Evolutionary conservation across 2,329 filamentous ascomycete genomes (phyloP), one percentile per base, ranked within the genome.

Genomic region (Fusarium sp.): DNA sequence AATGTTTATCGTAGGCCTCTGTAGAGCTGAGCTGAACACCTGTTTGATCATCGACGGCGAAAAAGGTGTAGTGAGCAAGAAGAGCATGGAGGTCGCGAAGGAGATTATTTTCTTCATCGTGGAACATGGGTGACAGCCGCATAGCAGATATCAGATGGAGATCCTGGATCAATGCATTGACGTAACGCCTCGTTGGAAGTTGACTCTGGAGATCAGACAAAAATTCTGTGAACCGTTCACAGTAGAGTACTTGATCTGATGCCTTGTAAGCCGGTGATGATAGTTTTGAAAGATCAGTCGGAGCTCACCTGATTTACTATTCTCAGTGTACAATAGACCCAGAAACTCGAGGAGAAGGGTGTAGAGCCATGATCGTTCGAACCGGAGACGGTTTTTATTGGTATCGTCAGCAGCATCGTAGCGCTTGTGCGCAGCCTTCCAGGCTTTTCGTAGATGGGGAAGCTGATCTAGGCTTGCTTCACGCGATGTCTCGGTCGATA

Each of bases 291-390:
- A 18, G 4, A 12, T 9, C 18, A 27, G 34, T 37, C 31, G 31
- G n/a, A 37, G 15, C 81, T 66, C 75, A 86, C 85, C 84, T 77
- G 81, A 70, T 65, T 85, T 86, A 51, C 79, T 79, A 50, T 82
- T 83, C 16, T 83, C 82, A 27, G 85, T 83, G 77, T 97, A 93
- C 10, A 98, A 82, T 57, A 91, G 85, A 65, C 90, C 87, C 31
- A 97, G 78, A 74, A 98, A 98, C 76, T 97, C 92, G 34, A 98
- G 81, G 1, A 96, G 84, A 72, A 98, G 86, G 4, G 93, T 92
- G 77, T 94, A 97, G 11, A 99, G 86, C 97, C 96, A 99, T 46
- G 93, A 93, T 59, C 97, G 89, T 81, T 99, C 96, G 73, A 99
- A 98, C 27, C 93, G 91, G 71, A 98, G 83, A 57, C 91, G 90